A percentile compares a stretch with the other conserved stretches of the same genome.
Conservation (phyloP, 352 stramenopile genomes). For the Pythium plurisporium region DNA sequence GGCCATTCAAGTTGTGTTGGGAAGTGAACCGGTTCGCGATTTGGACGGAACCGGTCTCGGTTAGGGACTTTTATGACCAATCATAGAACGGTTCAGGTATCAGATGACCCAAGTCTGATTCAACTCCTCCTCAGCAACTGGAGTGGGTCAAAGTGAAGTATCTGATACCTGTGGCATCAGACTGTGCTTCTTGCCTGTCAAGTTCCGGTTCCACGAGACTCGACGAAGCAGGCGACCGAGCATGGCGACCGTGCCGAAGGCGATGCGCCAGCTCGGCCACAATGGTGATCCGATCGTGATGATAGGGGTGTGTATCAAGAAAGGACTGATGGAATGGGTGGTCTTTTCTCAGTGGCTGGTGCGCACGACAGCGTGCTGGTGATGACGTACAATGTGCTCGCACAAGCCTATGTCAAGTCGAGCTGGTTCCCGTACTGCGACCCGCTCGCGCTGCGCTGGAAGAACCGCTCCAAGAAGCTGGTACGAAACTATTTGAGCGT, state of each 20-base stretch:
- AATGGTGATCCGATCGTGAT: slow-evolving; percentile 1
- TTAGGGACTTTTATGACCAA: slow-evolving; percentile 20
- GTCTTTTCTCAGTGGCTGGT: neutral
- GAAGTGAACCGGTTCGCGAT: slow-evolving; percentile 34
- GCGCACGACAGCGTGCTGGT: slow-evolving; percentile 33
- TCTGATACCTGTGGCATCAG: no score
- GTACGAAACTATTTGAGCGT: slow-evolving; percentile 31
- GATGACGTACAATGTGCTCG: slow-evolving; percentile 88
- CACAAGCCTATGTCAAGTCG: slow-evolving; percentile 77
- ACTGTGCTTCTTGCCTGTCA: no score
- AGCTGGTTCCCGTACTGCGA: slow-evolving; percentile 80
- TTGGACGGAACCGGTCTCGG: slow-evolving; percentile 13
- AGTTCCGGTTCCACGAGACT: no score
- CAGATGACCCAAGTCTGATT: slow-evolving; percentile 18
- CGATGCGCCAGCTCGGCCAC: slow-evolving; percentile 17
- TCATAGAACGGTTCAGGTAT: slow-evolving; percentile 21
- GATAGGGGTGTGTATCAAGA: neutral
- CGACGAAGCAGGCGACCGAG: no score
- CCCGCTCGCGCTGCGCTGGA: slow-evolving; percentile 55
- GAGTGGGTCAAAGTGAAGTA: no score
- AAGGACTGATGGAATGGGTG: neutral
- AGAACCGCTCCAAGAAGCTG: slow-evolving; percentile 60
- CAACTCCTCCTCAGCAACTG: no score
- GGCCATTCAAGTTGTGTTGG: slow-evolving; percentile 60
- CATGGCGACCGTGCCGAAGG: slow-evolving; percentile 7